These are phyloP conservation scores for Ganoderma lucidum DNA, from an alignment of 1,284 basidiomycete genomes.

Conservation along the genomic window DNA sequence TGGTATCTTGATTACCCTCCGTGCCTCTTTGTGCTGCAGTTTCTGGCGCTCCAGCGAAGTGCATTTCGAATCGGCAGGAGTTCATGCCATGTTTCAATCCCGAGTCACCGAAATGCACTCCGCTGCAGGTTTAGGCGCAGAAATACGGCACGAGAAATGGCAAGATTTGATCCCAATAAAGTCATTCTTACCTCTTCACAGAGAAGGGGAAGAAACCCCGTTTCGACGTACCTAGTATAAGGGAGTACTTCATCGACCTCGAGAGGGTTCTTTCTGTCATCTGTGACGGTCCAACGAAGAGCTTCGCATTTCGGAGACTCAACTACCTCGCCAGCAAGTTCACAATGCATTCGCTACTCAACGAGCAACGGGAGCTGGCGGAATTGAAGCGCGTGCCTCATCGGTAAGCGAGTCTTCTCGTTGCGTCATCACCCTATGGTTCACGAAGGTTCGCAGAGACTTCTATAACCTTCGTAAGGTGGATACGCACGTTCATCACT, in stretches of 20 bases:
- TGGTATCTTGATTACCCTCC: constrained; percentile 8
- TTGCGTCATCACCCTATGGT: neutral
- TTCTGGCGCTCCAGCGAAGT: neutral
- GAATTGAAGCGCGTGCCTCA: constrained; percentile 95
- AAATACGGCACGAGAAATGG: neutral
- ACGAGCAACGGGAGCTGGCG: constrained; percentile 94
- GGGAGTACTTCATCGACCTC: constrained; percentile 97
- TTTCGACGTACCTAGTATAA: constrained; percentile 85
- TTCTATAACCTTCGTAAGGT: constrained; percentile 99
- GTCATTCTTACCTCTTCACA: neutral
- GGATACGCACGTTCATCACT: constrained; percentile 99
- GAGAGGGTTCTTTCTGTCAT: constrained; percentile 90
- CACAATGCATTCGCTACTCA: constrained; percentile 91
- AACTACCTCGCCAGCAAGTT: constrained; percentile 97
- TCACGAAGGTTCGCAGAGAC: constrained; percentile 65
- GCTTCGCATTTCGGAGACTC: constrained; percentile 92
- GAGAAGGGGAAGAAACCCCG: constrained; percentile 58
- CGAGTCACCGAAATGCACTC: neutral
- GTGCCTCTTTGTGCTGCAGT: neutral
- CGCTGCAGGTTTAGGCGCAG: constrained; percentile 1
- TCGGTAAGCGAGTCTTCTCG: constrained; percentile 53
- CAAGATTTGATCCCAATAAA: neutral
- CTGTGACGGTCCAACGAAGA: constrained; percentile 94
- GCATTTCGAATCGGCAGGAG: constrained; percentile 1
- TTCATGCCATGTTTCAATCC: neutral